Evolutionary conservation across 2,329 filamentous ascomycete species (phyloP), one percentile per base, ranked within the genome.

Genomic region (Diplodia corticola): DNA sequence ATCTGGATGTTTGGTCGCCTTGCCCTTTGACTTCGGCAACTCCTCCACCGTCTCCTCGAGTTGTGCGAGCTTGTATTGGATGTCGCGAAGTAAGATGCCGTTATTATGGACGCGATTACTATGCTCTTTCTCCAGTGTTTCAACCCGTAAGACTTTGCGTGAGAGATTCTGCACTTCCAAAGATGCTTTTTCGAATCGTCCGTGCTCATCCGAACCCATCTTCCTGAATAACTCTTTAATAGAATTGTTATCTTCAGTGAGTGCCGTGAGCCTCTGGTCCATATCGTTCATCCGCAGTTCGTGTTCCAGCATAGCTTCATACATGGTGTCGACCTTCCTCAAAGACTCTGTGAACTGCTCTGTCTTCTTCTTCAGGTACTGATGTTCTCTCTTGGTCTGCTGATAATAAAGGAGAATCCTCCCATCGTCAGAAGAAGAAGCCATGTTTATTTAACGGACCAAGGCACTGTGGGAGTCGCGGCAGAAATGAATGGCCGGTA

Each of bases 281-380:
- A 68, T 28, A 35, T 59, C 64, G n/a, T 61, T 65, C 59, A 61
- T 26, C 6, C n/a, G 44, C 6, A 50, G 28, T 28, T 33, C 63
- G 17, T 67, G 35, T 22, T 59, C 53, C 37, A 67, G 35, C 33
- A 68, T 30, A 17, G 37, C 33, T 24, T 40, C 44, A 30, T 70
- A 49, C 9, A 61, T 12, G 26, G 28, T 13, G 7, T 61, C 57
- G 28, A 61, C 33, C 20, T 61, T 61, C 5, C 44, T 49, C 28
- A 61, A 9, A 5, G 57, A 61, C 13, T 49, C 40, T 2, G 57
- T 66, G 22, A 72, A 13, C 3, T 48, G 60, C 22, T 66, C 59
- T 13, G 68, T 44, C 49, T 67, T 69, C 24, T 68, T 55, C 40
- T 64, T 48, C 13, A 66, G 48, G 20, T 49, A 20, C 13, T 65